Evolutionary conservation across 208 protist species (phyloP).

Genomic region (Acanthamoeba culbertsoni): DNA sequence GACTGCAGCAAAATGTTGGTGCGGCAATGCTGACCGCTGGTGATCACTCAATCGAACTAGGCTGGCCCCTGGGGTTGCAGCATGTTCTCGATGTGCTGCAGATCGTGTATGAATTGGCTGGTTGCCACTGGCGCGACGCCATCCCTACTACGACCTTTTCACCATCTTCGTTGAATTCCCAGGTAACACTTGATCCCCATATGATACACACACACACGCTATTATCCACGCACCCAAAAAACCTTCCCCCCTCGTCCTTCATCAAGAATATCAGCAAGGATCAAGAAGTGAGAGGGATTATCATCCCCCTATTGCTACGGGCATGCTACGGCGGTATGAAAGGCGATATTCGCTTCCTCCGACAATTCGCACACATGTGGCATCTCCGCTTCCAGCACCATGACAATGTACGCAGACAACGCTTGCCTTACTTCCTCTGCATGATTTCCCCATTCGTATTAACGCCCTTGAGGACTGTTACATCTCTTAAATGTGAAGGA

Average conservation of each 20-base stretch:
- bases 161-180: too few species aligned
- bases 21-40: not conserved
- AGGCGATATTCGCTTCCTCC: not conserved
- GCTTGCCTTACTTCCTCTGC: too few species aligned
- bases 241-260: too few species aligned
- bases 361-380: not conserved
- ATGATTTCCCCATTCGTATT: too few species aligned
- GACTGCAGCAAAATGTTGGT: not conserved
- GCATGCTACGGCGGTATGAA: slow-evolving; percentile 45
- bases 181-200: not conserved
- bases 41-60: too few species aligned
- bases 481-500: not conserved
- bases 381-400: not conserved
- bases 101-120: not conserved
- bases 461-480: not conserved
- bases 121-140: not conserved
- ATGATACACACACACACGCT: not conserved
- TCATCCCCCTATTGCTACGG: not conserved
- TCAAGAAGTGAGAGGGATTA: not conserved
- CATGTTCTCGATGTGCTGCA: not conserved
- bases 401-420: not conserved
- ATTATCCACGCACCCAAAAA: not conserved
- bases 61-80: not conserved
- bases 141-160: too few species aligned
- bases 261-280: not conserved